phyloP scores from a whole-genome alignment of 768 basidiomycete genomes.

The Pleurotus ostreatus region DNA sequence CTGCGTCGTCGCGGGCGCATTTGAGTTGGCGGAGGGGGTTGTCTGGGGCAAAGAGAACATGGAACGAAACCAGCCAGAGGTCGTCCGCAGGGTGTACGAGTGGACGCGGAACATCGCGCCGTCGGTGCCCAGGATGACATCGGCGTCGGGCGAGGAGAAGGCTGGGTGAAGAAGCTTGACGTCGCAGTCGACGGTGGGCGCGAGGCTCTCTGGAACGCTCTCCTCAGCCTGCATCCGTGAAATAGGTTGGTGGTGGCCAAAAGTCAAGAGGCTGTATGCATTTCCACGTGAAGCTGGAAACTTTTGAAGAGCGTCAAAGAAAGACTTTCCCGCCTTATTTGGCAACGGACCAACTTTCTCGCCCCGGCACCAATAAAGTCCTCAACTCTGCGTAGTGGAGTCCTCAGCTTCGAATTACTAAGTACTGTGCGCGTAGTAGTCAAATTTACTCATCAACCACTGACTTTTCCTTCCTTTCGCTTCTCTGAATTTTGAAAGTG shows the following conservation, averaged over 20 bases:
- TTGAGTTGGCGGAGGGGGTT: slow-evolving; percentile 1
- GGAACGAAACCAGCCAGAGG: slow-evolving; percentile 60
- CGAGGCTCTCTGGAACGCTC: background rate
- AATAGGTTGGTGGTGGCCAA: background rate
- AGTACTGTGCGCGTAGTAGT: too few species aligned
- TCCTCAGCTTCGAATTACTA: too few species aligned
- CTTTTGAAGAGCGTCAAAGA: too few species aligned
- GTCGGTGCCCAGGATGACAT: slow-evolving; percentile 51
- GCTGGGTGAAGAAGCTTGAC: slow-evolving; percentile 33
- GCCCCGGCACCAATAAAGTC: too few species aligned
- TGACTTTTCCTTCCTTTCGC: too few species aligned
- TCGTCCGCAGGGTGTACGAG: slow-evolving; percentile 55
- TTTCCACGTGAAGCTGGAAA: too few species aligned
- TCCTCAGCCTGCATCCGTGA: slow-evolving; percentile 6
- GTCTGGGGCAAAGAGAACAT: slow-evolving; percentile 56
- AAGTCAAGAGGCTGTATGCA: background rate
- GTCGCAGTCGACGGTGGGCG: slow-evolving; percentile 2
- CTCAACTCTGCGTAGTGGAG: too few species aligned
- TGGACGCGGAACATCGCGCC: slow-evolving; percentile 55
- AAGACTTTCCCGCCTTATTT: too few species aligned
- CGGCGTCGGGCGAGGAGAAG: slow-evolving; percentile 51
- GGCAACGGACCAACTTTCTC: too few species aligned
- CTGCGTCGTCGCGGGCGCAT: background rate
- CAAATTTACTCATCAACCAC: too few species aligned
- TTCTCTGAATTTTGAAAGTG: too few species aligned